Evolutionary conservation across 140 eudicot species (phyloP).

Genomic region (Artemisia princeps): DNA sequence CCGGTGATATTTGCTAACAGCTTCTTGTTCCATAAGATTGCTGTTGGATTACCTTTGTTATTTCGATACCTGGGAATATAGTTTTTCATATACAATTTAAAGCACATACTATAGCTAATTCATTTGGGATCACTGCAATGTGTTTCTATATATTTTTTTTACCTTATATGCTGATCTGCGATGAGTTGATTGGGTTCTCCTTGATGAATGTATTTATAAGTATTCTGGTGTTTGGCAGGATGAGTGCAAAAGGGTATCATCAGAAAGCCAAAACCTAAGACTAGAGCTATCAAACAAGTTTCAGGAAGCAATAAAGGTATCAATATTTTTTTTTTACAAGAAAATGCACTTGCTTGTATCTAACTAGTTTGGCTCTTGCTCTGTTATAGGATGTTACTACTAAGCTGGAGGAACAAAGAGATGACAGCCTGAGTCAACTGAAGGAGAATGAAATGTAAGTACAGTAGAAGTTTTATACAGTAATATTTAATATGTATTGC

Average conservation of each 20-base stretch:
- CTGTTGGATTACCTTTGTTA: too few species aligned
- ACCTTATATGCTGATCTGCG: too few species aligned
- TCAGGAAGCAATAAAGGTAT: conserved; percentile 92
- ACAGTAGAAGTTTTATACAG: too few species aligned
- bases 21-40: too few species aligned
- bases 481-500: too few species aligned
- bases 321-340: neutral
- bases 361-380: conserved; percentile 11
- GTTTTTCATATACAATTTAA: too few species aligned
- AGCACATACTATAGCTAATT: too few species aligned
- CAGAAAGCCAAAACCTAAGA: conserved; percentile 83
- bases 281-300: conserved; percentile 76
- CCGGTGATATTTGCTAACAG: too few species aligned
- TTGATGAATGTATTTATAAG: conserved; percentile 15
- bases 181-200: neutral
- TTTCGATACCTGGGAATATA: too few species aligned
- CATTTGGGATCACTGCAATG: too few species aligned
- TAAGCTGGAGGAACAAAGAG: conserved; percentile 94
- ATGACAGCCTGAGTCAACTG: conserved; percentile 70
- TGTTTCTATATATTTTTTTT: too few species aligned
- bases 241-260: conserved; percentile 80
- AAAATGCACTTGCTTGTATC: neutral
- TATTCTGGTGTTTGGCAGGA: conserved; percentile 46
- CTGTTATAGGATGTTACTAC: conserved; percentile 63
- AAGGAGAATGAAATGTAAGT: conserved; percentile 43